These are phyloP conservation scores for Cladorrhinum sp. DNA, from an alignment of 2,329 filamentous ascomycete species.

Conservation along the genomic window DNA sequence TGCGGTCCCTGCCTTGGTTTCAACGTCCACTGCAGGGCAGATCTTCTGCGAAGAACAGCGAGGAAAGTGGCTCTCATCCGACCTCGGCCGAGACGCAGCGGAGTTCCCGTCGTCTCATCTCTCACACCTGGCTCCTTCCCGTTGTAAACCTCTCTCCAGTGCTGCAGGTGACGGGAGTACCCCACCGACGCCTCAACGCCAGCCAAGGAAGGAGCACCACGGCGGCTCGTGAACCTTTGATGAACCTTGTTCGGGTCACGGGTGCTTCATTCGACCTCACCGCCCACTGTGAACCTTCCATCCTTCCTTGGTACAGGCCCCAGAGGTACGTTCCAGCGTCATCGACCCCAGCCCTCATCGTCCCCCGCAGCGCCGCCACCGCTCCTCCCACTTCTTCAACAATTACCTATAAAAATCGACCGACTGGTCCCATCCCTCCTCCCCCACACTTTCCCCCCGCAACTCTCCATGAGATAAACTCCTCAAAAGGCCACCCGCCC, in stretches of 20 bases:
- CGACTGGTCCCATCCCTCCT: not conserved
- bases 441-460: not conserved
- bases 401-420: not conserved
- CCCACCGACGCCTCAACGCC: not conserved
- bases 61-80: not conserved
- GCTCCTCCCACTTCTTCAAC: not conserved
- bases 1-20: not conserved
- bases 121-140: not conserved
- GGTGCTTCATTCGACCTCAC: not conserved
- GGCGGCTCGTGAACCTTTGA: not conserved
- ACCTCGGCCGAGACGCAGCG: not conserved
- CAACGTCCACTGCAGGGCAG: not conserved
- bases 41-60: not conserved
- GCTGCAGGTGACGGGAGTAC: not conserved
- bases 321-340: not conserved
- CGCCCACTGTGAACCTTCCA: not conserved
- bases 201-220: not conserved
- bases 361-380: too few species aligned
- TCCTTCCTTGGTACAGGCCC: not conserved
- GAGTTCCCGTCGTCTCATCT: conserved; percentile 1
- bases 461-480: not conserved
- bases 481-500: not conserved
- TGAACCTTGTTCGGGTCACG: not conserved
- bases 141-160: not conserved
- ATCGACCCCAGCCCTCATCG: not conserved